phyloP scores from a whole-genome alignment of 225 moss, liverwort and hornwort species.

The Ulota crispa region DNA sequence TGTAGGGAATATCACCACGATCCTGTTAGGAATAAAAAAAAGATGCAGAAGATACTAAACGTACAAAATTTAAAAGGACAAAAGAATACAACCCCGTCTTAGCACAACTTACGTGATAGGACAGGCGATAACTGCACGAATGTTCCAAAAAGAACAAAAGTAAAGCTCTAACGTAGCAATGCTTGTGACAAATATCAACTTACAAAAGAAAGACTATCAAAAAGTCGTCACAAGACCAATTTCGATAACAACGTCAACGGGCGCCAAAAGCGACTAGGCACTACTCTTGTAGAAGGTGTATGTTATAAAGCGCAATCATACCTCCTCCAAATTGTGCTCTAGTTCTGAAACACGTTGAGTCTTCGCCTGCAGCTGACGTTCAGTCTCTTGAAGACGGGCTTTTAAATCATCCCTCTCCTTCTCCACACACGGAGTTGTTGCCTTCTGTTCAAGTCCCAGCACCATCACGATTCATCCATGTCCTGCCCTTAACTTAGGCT shows the following conservation, averaged over 20 bases:
- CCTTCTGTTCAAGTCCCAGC: slow-evolving; percentile 75
- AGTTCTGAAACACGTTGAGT: slow-evolving; percentile 90
- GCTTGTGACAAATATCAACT: background rate
- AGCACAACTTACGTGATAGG: background rate
- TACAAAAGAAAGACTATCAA: background rate
- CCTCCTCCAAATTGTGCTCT: slow-evolving; percentile 97
- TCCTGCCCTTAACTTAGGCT: slow-evolving; percentile 47
- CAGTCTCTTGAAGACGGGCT: slow-evolving; percentile 88
- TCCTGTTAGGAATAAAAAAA: slow-evolving; percentile 5
- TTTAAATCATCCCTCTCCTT: slow-evolving; percentile 99
- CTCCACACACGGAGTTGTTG: slow-evolving; percentile 90
- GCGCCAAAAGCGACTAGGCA: background rate
- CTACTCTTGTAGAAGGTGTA: background rate
- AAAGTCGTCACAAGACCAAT: background rate
- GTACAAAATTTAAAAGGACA: background rate
- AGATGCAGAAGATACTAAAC: background rate
- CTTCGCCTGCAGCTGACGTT: slow-evolving; percentile 89
- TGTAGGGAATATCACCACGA: slow-evolving; percentile 25
- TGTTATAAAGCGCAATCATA: slow-evolving; percentile 32
- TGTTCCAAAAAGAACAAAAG: background rate
- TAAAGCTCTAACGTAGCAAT: background rate
- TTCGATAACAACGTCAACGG: background rate
- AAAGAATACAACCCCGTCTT: slow-evolving; percentile 5
- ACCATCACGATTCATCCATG: slow-evolving; percentile 57
- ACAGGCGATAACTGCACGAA: background rate